Percentiles rank a stretch among this genome's conserved stretches.
phyloP scores from a whole-genome alignment of 805 yeast species.

The Kazachstania martiniae region DNA sequence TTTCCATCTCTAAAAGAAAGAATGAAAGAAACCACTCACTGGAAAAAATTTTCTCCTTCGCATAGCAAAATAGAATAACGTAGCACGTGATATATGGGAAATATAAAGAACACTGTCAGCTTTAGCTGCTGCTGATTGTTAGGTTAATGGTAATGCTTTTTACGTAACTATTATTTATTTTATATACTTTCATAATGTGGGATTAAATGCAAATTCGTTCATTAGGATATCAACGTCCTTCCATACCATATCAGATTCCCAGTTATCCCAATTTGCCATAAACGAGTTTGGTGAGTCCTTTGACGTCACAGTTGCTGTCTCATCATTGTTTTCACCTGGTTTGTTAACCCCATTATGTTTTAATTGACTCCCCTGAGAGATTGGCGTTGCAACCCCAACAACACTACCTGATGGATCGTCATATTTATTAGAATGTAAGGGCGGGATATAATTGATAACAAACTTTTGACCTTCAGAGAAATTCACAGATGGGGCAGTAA shows the following conservation, averaged over 20 bases:
- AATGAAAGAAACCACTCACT: no score
- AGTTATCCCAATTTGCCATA: constrained; percentile 31
- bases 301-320: constrained; percentile 4
- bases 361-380: neutral
- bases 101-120: no score
- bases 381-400: neutral
- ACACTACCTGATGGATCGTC: no score
- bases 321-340: neutral
- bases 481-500: neutral
- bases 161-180: no score
- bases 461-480: neutral
- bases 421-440: neutral
- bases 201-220: constrained; percentile 87
- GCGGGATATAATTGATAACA: neutral
- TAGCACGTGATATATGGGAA: no score
- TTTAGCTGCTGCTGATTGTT: no score
- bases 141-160: no score
- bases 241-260: constrained; percentile 39
- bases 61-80: no score
- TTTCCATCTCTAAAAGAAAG: no score
- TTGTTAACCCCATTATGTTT: neutral
- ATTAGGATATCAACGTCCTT: constrained; percentile 79
- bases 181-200: constrained; percentile 27
- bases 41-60: no score
- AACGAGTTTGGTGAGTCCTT: constrained; percentile 21